Evolutionary conservation across 1,284 basidiomycete species (phyloP).

Genomic region (Ustilago curta): DNA sequence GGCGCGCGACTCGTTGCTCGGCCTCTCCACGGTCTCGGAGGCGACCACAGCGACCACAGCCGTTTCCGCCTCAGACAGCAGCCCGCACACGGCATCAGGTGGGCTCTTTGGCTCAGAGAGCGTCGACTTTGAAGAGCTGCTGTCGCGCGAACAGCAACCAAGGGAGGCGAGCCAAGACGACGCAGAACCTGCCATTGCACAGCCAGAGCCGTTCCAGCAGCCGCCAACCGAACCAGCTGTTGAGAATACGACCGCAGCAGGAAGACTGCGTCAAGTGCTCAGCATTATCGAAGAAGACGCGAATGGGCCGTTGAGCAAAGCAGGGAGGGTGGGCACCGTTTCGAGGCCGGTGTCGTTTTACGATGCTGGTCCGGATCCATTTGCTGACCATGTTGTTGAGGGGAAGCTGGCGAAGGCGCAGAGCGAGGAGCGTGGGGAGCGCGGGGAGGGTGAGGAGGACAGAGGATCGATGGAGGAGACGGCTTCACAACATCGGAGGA

Average conservation of each 20-base stretch:
- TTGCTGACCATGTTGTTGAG: constrained; percentile 15
- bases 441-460: neutral
- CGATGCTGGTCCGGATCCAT: constrained; percentile 40
- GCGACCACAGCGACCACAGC: constrained; percentile 36
- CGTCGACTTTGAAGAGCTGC: constrained; percentile 45
- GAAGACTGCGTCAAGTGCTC: constrained; percentile 43
- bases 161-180: constrained; percentile 8
- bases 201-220: neutral
- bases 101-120: constrained; percentile 48
- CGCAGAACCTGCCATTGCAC: neutral
- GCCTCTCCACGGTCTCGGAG: constrained; percentile 44
- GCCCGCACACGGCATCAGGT: constrained; percentile 23
- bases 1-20: constrained; percentile 36
- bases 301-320: constrained; percentile 26
- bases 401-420: neutral
- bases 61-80: constrained; percentile 25
- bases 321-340: constrained; percentile 8
- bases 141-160: constrained; percentile 29
- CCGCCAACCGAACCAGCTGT: neutral
- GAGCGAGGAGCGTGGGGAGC: neutral
- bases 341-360: constrained; percentile 28
- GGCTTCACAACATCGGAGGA: constrained; percentile 16
- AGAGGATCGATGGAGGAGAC: neutral
- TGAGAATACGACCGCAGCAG: constrained; percentile 19
- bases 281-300: constrained; percentile 54